Evolutionary conservation across 495 filamentous ascomycete species (phyloP).

Genomic region (Beverwykella pulmonaria): DNA sequence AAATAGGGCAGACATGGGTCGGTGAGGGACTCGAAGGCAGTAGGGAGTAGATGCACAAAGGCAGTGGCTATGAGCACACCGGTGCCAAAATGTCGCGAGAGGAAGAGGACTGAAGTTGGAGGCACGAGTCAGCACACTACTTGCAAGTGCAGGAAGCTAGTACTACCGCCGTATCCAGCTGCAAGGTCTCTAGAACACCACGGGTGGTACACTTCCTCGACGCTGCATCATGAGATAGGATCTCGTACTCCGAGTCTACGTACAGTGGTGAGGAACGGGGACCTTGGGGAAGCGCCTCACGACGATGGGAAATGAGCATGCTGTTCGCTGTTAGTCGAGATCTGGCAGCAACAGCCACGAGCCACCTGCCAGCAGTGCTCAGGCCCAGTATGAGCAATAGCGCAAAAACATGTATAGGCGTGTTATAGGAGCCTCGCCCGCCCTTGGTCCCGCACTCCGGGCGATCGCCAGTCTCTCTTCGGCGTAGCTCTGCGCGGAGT

Average conservation of each 20-base stretch:
- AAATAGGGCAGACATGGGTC: slow-evolving; percentile 52
- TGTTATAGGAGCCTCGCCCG: slow-evolving; percentile 44
- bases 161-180: too few relatives aligned
- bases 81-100: slow-evolving; percentile 54
- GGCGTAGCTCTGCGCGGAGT: slow-evolving; percentile 44
- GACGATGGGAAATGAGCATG: slow-evolving; percentile 51
- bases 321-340: slow-evolving; percentile 20
- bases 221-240: background rate
- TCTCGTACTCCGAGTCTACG: background rate
- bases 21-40: slow-evolving; percentile 49
- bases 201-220: background rate
- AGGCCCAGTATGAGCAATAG: slow-evolving; percentile 49
- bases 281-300: slow-evolving; percentile 46
- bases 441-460: slow-evolving; percentile 44
- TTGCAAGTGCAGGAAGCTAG: background rate
- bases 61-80: slow-evolving; percentile 54
- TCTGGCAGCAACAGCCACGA: background rate
- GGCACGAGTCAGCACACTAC: background rate
- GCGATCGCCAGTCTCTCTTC: slow-evolving; percentile 38
- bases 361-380: slow-evolving; percentile 39
- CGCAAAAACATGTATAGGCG: slow-evolving; percentile 48
- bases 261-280: slow-evolving; percentile 44
- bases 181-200: too few relatives aligned
- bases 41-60: slow-evolving; percentile 53
- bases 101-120: slow-evolving; percentile 47